A percentile compares a stretch with the other conserved stretches of the same genome.
These are phyloP conservation scores for Ogataea ganodermae DNA, from an alignment of 805 yeast genomes.

Conservation along the genomic window DNA sequence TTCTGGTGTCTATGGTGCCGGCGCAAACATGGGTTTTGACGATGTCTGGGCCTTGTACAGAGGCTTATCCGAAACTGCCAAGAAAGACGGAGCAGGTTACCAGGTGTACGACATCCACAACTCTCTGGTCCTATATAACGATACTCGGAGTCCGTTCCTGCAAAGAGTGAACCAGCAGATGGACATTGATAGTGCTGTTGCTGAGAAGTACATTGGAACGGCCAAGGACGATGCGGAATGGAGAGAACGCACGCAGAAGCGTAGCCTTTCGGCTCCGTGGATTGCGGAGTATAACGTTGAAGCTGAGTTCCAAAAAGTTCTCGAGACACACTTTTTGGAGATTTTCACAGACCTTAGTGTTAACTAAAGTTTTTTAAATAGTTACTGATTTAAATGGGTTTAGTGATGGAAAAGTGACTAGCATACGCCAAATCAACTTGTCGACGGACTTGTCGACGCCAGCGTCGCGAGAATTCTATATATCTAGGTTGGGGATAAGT, in stretches of 20 bases:
- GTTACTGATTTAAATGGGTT: not conserved
- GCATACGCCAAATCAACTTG: too few relatives aligned
- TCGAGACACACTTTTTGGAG: constrained; percentile 7
- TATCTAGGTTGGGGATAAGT: too few relatives aligned
- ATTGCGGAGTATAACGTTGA: constrained; percentile 13
- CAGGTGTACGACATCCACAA: constrained; percentile 3
- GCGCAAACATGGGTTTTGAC: constrained; percentile 13
- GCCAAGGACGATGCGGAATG: constrained; percentile 13
- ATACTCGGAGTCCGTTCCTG: constrained; percentile 13
- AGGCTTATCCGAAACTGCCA: constrained; percentile 6
- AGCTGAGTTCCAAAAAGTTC: constrained; percentile 11
- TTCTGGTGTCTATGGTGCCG: constrained; percentile 16
- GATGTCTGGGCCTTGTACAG: constrained; percentile 14
- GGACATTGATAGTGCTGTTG: constrained; percentile 12
- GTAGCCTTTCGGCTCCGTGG: constrained; percentile 9
- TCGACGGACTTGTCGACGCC: too few relatives aligned
- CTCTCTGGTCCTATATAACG: constrained; percentile 7
- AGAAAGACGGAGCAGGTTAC: not conserved
- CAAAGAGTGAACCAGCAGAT: constrained; percentile 12
- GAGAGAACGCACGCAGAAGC: constrained; percentile 7
- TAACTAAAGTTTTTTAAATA: not conserved
- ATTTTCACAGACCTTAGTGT: not conserved
- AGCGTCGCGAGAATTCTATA: too few relatives aligned
- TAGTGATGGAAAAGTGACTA: too few relatives aligned
- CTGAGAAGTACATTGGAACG: constrained; percentile 8